These are phyloP conservation scores for Ulota crispa DNA, from an alignment of 225 moss, liverwort and hornwort species.

Conservation along the genomic window DNA sequence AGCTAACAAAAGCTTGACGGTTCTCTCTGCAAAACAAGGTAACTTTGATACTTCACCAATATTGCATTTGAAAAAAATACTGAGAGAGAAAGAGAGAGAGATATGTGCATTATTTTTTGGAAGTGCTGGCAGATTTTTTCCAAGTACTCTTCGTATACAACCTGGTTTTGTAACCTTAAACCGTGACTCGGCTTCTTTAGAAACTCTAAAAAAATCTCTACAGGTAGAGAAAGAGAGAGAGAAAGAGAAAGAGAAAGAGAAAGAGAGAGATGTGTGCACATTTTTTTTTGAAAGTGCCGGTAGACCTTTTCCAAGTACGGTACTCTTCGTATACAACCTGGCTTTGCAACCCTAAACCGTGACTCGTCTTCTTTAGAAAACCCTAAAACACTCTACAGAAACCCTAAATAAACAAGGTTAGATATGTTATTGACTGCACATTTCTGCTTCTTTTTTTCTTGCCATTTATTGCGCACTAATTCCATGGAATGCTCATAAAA, in stretches of 20 bases:
- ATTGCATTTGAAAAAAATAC: neutral
- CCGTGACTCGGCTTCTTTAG: neutral
- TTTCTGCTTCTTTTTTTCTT: neutral
- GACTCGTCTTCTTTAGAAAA: neutral
- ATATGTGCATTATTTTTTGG: neutral
- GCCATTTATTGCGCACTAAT: neutral
- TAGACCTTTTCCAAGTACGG: too few relatives aligned
- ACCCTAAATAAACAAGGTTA: neutral
- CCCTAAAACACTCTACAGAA: neutral
- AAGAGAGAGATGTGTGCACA: neutral
- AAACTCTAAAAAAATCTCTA: neutral
- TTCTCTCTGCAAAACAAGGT: conserved; percentile 80
- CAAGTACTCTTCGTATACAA: neutral
- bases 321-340: neutral
- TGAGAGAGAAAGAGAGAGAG: neutral
- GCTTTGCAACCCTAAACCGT: neutral
- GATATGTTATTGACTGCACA: neutral
- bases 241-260: too few relatives aligned
- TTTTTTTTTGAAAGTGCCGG: neutral
- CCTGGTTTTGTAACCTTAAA: neutral
- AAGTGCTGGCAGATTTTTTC: neutral
- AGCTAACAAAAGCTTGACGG: conserved; percentile 49
- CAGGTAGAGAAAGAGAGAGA: neutral
- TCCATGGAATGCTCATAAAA: neutral
- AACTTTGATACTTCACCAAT: neutral